Evolutionary conservation across 1,284 basidiomycete genomes (phyloP).

Genomic region (Fistulinella cinereoalba): DNA sequence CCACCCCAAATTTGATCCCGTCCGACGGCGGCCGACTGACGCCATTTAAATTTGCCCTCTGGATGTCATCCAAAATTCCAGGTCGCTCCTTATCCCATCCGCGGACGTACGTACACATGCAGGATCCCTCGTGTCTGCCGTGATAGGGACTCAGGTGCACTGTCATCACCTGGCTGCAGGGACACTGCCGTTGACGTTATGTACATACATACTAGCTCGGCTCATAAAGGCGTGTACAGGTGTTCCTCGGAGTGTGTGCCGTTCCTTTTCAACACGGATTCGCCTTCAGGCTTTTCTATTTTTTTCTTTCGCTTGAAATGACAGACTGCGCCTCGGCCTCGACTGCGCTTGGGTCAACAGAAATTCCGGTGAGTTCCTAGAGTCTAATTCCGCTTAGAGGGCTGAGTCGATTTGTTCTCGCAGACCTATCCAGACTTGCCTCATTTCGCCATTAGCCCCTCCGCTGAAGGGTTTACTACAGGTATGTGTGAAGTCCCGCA

Average conservation of each 20-base stretch:
- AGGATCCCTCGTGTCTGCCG: conserved; percentile 13
- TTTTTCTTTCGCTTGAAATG: conserved; percentile 5
- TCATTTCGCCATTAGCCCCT: conserved; percentile 18
- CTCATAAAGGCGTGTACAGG: not conserved
- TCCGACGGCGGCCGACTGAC: not conserved
- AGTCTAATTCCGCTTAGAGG: not conserved
- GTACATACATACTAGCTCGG: not conserved
- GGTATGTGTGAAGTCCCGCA: conserved; percentile 14
- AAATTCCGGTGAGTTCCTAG: conserved; percentile 14
- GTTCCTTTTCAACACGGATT: not conserved
- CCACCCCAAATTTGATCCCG: not conserved
- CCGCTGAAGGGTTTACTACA: conserved; percentile 1
- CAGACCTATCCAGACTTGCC: conserved; percentile 7
- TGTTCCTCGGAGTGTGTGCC: not conserved
- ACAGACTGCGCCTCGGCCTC: not conserved
- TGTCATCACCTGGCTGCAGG: not conserved
- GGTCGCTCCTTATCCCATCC: not conserved
- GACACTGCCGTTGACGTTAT: not conserved
- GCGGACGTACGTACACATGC: conserved; percentile 10
- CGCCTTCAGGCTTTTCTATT: not conserved
- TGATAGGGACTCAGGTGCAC: not conserved
- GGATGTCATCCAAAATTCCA: not conserved
- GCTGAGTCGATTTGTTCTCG: conserved; percentile 11
- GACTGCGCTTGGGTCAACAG: not conserved
- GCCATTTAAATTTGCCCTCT: not conserved